Base-by-base conservation (phyloP, 176 grass and related monocot genomes). In the Elaeis guineensis region DNA sequence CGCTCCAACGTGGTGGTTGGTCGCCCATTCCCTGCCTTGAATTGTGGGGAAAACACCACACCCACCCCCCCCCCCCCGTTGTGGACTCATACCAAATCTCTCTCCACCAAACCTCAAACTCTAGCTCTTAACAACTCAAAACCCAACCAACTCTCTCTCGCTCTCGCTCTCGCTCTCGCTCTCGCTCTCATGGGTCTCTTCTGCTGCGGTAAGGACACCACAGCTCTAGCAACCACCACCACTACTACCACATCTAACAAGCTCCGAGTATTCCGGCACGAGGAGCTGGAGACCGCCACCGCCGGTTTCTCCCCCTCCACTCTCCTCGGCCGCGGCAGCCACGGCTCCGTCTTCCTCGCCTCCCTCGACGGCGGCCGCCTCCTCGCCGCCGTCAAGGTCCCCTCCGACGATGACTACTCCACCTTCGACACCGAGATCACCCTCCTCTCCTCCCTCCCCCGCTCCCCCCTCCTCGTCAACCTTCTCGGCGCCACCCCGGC, bases 271-370 rank as follows among this genome's bases (percentile, higher is more conserved):
- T 68, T 68, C 65, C 54, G 18, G 18, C 18, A 56, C 25, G 65
- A 68, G 25, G 65, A 68, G 51, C 52, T 68, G 5, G 51, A 54
- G 5, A 22, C 52, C 65, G 65, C 65, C 65, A 68, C 65, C 53
- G 54, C 65, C 52, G 65, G 65, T 25, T 68, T 68, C 52, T 68
- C 65, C 19, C 24, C 65, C 8, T 68, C 65, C 8, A 12, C 52
- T n/a, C 52, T 68, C 11, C 65, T 68, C 52, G 65, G 65, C 8
- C 65, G 65, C 18, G 65, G 65, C 65, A 68, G 65, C 52, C 65
- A 68, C 28, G 65, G 65, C n/a, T 68, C 52, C 12, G 65, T 68
- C 28, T 68, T 56, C 25, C 65, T 68, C 25, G 65, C 65, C 26
- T 56, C 52, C 7, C 65, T 68, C 25, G 65, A 68, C 26, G 19